Evolutionary conservation across 192 early-diverging fungal genomes (phyloP).

Genomic region (Mortierella antarctica): DNA sequence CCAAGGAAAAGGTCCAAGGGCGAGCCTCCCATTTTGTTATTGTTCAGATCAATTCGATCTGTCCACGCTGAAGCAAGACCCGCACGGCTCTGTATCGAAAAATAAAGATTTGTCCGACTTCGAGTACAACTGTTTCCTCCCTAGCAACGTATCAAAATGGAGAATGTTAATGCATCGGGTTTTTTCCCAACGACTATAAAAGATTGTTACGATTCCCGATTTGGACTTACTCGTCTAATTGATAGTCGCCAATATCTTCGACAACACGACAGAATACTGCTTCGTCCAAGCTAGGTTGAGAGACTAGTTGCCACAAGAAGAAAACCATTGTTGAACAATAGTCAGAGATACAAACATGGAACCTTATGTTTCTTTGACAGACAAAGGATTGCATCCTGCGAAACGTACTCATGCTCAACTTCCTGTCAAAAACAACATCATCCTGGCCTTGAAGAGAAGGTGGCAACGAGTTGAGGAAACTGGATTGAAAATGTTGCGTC

Average conservation of each 20-base stretch:
- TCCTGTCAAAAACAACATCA: constrained; percentile 47
- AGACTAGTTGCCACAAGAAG: constrained; percentile 42
- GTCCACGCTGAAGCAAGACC: constrained; percentile 53
- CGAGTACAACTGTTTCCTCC: constrained; percentile 49
- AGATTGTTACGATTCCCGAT: neutral
- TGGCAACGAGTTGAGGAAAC: constrained; percentile 62
- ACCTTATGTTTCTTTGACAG: too few species aligned
- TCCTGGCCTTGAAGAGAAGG: constrained; percentile 62
- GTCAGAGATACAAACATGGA: too few species aligned
- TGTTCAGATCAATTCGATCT: constrained; percentile 64
- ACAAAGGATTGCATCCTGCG: too few species aligned
- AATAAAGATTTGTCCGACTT: constrained; percentile 62
- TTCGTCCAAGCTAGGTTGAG: constrained; percentile 65
- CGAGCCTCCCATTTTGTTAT: too few species aligned
- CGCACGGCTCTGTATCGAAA: constrained; percentile 62
- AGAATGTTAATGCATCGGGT: neutral
- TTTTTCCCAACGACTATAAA: neutral
- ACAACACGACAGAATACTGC: constrained; percentile 69
- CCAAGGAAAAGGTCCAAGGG: too few species aligned
- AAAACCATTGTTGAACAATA: too few species aligned
- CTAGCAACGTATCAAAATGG: neutral
- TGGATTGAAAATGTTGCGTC: constrained; percentile 57
- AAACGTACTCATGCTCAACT: constrained; percentile 39
- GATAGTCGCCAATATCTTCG: constrained; percentile 63
- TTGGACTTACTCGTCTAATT: constrained; percentile 54